Base-by-base conservation (phyloP, 2,329 filamentous ascomycete genomes). In the Penicillium olsonii region DNA sequence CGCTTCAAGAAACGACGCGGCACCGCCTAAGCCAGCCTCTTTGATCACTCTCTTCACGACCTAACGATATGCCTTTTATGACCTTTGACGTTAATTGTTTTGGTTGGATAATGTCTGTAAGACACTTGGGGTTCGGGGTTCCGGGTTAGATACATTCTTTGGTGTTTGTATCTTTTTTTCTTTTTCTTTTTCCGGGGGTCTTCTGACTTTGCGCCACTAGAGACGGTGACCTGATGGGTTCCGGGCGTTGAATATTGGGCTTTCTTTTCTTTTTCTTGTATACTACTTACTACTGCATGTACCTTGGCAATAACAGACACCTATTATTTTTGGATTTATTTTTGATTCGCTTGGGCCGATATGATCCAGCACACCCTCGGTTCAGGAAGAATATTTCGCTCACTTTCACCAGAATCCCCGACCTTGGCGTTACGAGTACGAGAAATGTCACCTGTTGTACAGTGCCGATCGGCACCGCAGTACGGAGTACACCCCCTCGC, bases 1-100 rank as follows among this genome's bases (percentile, higher is more conserved):
- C 62, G 61, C 24, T 63, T 64, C 22, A 63, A 62, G 35, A 55
- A 55, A 17, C 55, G 57, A 26, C 54, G 51, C 10, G 52, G 53
- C n/a, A 54, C 50, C 9, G 20, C 52, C 11, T 63, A 24, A 57
- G n/a, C 2, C 5, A n/a, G 7, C 14, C 22, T 9, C 10, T 1
- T 8, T 8, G 9, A 11, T 40, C 5, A 11, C 34, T 24, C 9
- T 29, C 10, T 27, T 45, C 18, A 50, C 29, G 44, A 48, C 24
- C 14, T 53, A 3, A 57, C 15, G 54, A 56, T 26, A 26, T 19
- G 24, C 27, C 17, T 14, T 24, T 40, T 24, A 49, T 29, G 41
- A 49, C 39, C 35, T 19, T 39, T n/a, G 19, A 45, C 10, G 18
- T 14, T 18, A 29, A 47, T 52, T 41, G 17, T 15, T 12, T 29